Conservation (phyloP, 2,329 filamentous ascomycete species). For the Colletotrichum tropicicola region DNA sequence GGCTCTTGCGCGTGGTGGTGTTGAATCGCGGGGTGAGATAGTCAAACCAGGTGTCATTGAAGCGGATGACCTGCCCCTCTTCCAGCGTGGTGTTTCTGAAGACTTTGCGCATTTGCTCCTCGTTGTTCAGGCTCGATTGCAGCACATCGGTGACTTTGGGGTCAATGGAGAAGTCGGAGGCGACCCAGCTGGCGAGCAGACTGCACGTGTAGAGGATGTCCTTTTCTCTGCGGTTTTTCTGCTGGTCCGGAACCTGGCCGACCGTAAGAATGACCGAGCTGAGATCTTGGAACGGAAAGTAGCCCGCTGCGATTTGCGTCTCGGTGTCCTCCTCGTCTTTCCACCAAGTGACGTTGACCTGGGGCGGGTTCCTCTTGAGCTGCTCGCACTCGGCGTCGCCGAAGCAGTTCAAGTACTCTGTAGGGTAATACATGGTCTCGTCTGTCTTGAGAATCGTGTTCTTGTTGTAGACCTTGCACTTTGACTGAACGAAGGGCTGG, state of each 20-base stretch:
- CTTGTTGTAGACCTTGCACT: background rate
- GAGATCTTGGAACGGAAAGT: background rate
- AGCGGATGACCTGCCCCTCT: background rate
- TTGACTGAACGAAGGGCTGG: conserved; percentile 1
- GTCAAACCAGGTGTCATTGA: background rate
- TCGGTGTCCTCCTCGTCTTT: background rate
- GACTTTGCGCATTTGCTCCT: background rate
- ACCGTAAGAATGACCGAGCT: background rate
- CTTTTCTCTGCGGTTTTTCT: background rate
- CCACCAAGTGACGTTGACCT: background rate
- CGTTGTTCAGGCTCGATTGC: background rate
- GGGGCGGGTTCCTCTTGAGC: background rate
- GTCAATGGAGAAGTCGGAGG: background rate
- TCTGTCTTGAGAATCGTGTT: too few species aligned
- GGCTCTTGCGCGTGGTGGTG: background rate
- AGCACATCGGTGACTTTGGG: background rate
- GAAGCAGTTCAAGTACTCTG: background rate
- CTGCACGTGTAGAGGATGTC: conserved; percentile 1
- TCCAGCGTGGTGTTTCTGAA: background rate
- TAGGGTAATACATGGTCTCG: background rate
- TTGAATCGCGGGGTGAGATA: background rate
- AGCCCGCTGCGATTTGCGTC: background rate
- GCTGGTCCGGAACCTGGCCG: background rate
- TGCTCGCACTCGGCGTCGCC: background rate
- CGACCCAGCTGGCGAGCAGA: background rate